Conservation (phyloP, 2,329 filamentous ascomycete genomes). For the Sphaerostilbella broomeana region DNA sequence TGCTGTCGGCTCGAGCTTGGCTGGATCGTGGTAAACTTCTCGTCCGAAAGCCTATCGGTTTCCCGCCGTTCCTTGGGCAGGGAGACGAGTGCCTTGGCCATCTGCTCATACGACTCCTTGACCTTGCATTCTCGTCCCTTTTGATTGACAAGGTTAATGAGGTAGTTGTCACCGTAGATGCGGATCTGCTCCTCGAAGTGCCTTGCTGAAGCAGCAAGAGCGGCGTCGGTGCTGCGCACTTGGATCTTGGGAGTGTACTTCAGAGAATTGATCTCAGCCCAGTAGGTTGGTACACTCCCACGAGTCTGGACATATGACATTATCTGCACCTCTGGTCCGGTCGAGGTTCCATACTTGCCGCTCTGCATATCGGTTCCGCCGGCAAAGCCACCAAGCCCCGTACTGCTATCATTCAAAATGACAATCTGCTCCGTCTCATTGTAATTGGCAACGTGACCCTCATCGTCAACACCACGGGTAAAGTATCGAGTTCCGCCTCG, state of each 20-base stretch:
- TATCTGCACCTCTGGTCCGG: slow-evolving; percentile 74
- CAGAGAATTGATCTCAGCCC: slow-evolving; percentile 91
- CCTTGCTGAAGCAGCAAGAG: slow-evolving; percentile 67
- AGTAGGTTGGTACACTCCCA: slow-evolving; percentile 91
- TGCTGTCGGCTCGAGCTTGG: slow-evolving; percentile 49
- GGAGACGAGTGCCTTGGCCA: slow-evolving; percentile 70
- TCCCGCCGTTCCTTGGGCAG: slow-evolving; percentile 60
- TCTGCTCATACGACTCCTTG: slow-evolving; percentile 89
- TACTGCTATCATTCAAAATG: slow-evolving; percentile 74
- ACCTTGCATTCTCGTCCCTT: slow-evolving; percentile 84
- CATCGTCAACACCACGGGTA: slow-evolving; percentile 85
- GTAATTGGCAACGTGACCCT: slow-evolving; percentile 95
- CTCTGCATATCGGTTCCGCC: slow-evolving; percentile 71
- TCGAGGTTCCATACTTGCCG: slow-evolving; percentile 53
- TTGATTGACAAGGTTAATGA: slow-evolving; percentile 96
- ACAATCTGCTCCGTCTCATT: slow-evolving; percentile 96
- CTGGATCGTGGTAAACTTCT: slow-evolving; percentile 78
- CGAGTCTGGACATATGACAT: slow-evolving; percentile 94
- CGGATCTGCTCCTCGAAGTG: slow-evolving; percentile 93
- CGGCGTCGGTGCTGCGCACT: slow-evolving; percentile 75
- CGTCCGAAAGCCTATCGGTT: slow-evolving; percentile 59
- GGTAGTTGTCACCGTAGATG: slow-evolving; percentile 91
- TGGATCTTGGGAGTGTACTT: slow-evolving; percentile 88
- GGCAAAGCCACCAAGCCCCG: slow-evolving; percentile 71
- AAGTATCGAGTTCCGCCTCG: slow-evolving; percentile 91